Conservation (phyloP, 805 yeast species). For the Candida sanyiensis region DNA sequence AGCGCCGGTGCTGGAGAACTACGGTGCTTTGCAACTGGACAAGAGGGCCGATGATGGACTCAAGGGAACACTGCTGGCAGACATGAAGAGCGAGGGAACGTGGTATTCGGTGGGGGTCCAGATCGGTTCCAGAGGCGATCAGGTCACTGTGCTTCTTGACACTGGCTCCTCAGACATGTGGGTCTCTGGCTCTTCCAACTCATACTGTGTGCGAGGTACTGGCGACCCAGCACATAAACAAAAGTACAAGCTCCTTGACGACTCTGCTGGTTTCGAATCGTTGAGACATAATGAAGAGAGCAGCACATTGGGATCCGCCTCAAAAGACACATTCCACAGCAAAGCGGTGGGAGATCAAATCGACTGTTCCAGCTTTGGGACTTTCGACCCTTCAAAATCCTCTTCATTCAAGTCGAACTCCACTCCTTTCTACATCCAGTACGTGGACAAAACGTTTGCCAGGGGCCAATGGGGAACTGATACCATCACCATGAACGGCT, state of each 20-base stretch:
- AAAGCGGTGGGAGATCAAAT: slow-evolving; percentile 6
- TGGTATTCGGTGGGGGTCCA: slow-evolving; percentile 13
- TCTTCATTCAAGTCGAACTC: slow-evolving; percentile 29
- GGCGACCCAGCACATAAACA: slow-evolving; percentile 7
- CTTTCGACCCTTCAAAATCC: slow-evolving; percentile 31
- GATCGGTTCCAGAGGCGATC: slow-evolving; percentile 14
- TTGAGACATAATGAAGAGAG: neutral
- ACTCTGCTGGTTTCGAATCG: slow-evolving; percentile 1
- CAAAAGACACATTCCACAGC: neutral
- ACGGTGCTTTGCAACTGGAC: neutral
- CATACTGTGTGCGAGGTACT: slow-evolving; percentile 22
- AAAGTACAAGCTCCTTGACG: slow-evolving; percentile 7
- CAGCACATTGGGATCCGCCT: neutral
- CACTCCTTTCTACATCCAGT: slow-evolving; percentile 37
- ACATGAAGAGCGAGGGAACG: slow-evolving; percentile 6
- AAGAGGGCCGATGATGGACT: slow-evolving; percentile 2
- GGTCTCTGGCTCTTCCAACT: slow-evolving; percentile 26
- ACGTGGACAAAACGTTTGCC: slow-evolving; percentile 41
- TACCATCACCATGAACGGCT: slow-evolving; percentile 46
- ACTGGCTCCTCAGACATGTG: slow-evolving; percentile 34
- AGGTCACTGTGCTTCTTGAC: slow-evolving; percentile 28
- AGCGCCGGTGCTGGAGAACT: neutral
- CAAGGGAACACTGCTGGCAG: slow-evolving; percentile 6
- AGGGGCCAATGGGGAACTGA: slow-evolving; percentile 43
- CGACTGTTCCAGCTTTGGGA: slow-evolving; percentile 31